Evolutionary conservation across 164 flowering plant species (phyloP), one percentile per base, ranked within the genome.

Genomic region (Vitis rotundifolia): DNA sequence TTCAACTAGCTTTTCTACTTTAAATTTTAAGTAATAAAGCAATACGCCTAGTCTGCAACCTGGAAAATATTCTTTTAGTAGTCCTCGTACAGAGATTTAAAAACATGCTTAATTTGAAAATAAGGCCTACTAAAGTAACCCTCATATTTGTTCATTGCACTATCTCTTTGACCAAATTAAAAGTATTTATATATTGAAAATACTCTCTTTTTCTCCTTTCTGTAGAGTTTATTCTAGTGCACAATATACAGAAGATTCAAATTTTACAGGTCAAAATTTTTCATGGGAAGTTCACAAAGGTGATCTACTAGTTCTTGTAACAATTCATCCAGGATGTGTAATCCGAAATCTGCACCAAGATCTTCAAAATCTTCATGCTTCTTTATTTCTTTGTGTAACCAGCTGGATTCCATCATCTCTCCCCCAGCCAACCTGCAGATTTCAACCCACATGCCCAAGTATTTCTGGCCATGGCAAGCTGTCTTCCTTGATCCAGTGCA

Each of bases 261-360:
- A 11, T 9, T 57, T 19, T 22, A 63, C 61, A 9, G n/a, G 10
- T 71, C 28, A 47, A 26, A 67, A 0, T 1, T 11, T 61, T 67
- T 65, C 63, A 49, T n/a, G 66, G 53, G 63, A 19, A 9, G 9
- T 18, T 55, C 29, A 63, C 64, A 9, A 15, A 83, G 64, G 71
- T 82, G 80, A n/a, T 56, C 61, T 66, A 86, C 73, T 11, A 84
- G 49, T 57, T 89, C 94, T 11, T 71, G 71, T 57, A 89, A 54
- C 69, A 90, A 67, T 26, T 72, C 74, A 64, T 85, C 86, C n/a
- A 89, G 19, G 67, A 90, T 80, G 52, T 75, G 70, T 14, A 73
- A 65, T 18, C 71, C 85, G 49, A 85, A 49, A 64, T 82, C 82
- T 59, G 62, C 72, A 49, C 76, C 73, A 31, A 85, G 73, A n/a